Evolutionary conservation across 2,329 filamentous ascomycete species (phyloP).

Genomic region (Aureobasidium musti): DNA sequence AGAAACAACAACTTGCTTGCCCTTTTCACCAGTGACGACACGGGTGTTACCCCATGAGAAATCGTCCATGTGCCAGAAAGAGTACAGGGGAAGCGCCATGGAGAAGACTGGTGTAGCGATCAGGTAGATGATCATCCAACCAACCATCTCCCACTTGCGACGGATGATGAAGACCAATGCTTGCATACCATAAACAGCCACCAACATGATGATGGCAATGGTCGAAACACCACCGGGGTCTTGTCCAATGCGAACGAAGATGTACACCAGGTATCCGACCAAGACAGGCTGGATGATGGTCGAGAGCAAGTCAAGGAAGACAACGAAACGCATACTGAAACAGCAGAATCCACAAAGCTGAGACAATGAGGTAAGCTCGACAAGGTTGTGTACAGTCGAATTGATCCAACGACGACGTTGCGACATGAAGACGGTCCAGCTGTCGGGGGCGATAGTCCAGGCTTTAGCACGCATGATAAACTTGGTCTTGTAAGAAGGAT

Average conservation of each 20-base stretch:
- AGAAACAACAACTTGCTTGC: constrained; percentile 86
- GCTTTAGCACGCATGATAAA: constrained; percentile 90
- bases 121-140: constrained; percentile 98
- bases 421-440: constrained; percentile 91
- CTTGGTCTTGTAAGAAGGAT: constrained; percentile 96
- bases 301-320: constrained; percentile 89
- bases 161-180: constrained; percentile 95
- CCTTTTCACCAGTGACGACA: constrained; percentile 91
- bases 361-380: constrained; percentile 88
- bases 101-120: constrained; percentile 89
- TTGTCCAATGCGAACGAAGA: constrained; percentile 71
- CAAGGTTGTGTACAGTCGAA: constrained; percentile 96
- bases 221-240: constrained; percentile 70
- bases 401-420: constrained; percentile 99
- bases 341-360: constrained; percentile 99
- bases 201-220: constrained; percentile 86
- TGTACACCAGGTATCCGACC: constrained; percentile 83
- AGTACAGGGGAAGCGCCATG: constrained; percentile 84
- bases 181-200: constrained; percentile 95
- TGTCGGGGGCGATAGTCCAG: constrained; percentile 96
- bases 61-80: constrained; percentile 99
- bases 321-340: constrained; percentile 98
- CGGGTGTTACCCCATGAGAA: constrained; percentile 99
- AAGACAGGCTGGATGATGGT: constrained; percentile 92
- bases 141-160: constrained; percentile 99